Evolutionary conservation across 208 protist species (phyloP), one percentile per base, ranked within the genome.

Genomic region (Lotmaria passim): DNA sequence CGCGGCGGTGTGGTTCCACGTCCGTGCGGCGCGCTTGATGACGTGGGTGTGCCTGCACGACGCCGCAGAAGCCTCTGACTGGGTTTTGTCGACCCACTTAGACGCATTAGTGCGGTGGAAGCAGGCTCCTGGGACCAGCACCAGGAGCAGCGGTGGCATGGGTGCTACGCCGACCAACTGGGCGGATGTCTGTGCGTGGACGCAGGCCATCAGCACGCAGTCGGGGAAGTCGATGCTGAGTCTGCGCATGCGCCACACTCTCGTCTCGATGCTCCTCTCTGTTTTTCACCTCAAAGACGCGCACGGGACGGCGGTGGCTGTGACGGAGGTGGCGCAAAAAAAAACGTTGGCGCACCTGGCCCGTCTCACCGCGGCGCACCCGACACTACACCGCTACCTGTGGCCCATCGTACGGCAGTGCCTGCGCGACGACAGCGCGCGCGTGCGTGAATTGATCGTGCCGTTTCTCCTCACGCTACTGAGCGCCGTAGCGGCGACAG

Each of bases 361-460:
- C 23, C 75, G 79, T 33, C 78, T 96, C 30, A 78, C 78, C 12
- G 51, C 34, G 11, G 41, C 84, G 23, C 70, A 88, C 64, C 85
- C 89, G n/a, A 70, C 82, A 28, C 79, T 96, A 23, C 69, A 82
- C 21, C 76, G 74, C 28, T 73, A 81, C 30, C 75, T 90, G 50
- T 96, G 91, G 89, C 87, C 87, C 15, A 83, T 91, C 21, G 81
- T 75, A 24, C 83, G 76, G 10, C 76, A 79, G 52, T 92, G 83
- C 48, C 77, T 90, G 36, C 86, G 78, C n/a, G 83, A 92, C 46
- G 86, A 88, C 53, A 89, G 75, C 50, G 81, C 86, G 39, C 69
- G 81, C 4, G 88, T 95, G 68, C 85, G 92, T 1, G 92, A 95
- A 81, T 84, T 83, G 5, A 84, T 81, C 28, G 78, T 94, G 34